Percentiles rank a stretch among this genome's conserved stretches.
Conservation (phyloP, 208 protist genomes). For the Trypanosoma scelopori region DNA sequence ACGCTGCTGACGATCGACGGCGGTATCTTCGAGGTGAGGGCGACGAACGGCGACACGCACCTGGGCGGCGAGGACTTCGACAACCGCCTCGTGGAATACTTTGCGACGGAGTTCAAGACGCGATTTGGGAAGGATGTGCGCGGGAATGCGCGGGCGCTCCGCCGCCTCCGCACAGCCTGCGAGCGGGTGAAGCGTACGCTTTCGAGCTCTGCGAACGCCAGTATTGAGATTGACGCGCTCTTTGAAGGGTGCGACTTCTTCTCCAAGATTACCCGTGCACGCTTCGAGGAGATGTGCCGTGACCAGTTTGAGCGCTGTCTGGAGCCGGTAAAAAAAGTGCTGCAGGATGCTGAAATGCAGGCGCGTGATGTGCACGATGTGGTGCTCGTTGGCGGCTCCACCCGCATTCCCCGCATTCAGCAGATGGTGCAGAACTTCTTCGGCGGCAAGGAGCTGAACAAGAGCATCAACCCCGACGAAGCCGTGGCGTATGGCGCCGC, state of each 20-base stretch:
- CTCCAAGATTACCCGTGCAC: constrained; percentile 96
- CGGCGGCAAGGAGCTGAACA: constrained; percentile 92
- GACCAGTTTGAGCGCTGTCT: constrained; percentile 89
- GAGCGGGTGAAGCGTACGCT: constrained; percentile 98
- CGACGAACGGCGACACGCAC: constrained; percentile 99
- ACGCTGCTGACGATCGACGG: constrained; percentile 99
- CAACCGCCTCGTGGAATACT: constrained; percentile 97
- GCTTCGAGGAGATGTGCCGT: constrained; percentile 97
- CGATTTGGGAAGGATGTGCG: constrained; percentile 74
- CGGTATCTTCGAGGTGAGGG: constrained; percentile 99
- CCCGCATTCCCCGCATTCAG: constrained; percentile 98
- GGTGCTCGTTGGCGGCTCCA: constrained; percentile 96
- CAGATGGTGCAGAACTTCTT: constrained; percentile 95
- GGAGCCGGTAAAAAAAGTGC: constrained; percentile 82
- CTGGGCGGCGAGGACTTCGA: constrained; percentile 99
- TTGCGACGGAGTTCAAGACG: constrained; percentile 95
- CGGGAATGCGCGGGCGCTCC: constrained; percentile 66
- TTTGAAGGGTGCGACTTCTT: constrained; percentile 98
- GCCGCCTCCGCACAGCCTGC: constrained; percentile 85
- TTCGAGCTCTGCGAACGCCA: constrained; percentile 90
- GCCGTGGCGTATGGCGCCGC: constrained; percentile 95
- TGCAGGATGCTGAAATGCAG: constrained; percentile 90
- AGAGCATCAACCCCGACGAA: constrained; percentile 93
- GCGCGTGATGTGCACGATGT: constrained; percentile 90
- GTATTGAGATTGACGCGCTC: constrained; percentile 98